These are phyloP conservation scores for Suillus decipiens DNA, from an alignment of 768 basidiomycete genomes.

Conservation along the genomic window DNA sequence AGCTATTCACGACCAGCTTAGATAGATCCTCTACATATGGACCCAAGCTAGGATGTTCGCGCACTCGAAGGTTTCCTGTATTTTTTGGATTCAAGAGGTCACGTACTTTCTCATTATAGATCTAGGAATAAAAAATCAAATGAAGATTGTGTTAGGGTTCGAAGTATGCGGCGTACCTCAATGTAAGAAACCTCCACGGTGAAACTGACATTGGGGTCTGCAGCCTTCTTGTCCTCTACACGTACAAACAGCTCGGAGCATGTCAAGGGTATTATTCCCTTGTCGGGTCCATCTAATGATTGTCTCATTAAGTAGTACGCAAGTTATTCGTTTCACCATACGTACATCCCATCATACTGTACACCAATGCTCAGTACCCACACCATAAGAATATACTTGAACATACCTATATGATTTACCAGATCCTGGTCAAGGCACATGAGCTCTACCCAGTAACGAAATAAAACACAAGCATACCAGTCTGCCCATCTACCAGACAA, in stretches of 20 bases:
- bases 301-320: slow-evolving; percentile 11
- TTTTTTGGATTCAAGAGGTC: slow-evolving; percentile 98
- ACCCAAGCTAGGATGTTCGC: slow-evolving; percentile 93
- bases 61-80: slow-evolving; percentile 91
- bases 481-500: slow-evolving; percentile 65
- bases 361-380: neutral
- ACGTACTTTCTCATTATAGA: slow-evolving; percentile 97
- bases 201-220: slow-evolving; percentile 72
- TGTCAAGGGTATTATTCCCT: slow-evolving; percentile 96
- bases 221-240: slow-evolving; percentile 61
- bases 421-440: slow-evolving; percentile 54
- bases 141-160: neutral
- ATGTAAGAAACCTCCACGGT: slow-evolving; percentile 99
- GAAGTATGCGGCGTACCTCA: slow-evolving; percentile 54
- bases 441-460: slow-evolving; percentile 9
- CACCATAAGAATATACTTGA: neutral
- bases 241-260: slow-evolving; percentile 91
- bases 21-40: slow-evolving; percentile 99
- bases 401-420: slow-evolving; percentile 90
- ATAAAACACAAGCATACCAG: slow-evolving; percentile 50
- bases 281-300: slow-evolving; percentile 81
- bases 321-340: slow-evolving; percentile 24
- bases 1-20: slow-evolving; percentile 87
- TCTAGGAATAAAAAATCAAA: slow-evolving; percentile 44
- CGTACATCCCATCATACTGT: slow-evolving; percentile 95